Evolutionary conservation across 345 rosid genomes (phyloP), one percentile per base, ranked within the genome.

Genomic region (Gossypium sturtianum): DNA sequence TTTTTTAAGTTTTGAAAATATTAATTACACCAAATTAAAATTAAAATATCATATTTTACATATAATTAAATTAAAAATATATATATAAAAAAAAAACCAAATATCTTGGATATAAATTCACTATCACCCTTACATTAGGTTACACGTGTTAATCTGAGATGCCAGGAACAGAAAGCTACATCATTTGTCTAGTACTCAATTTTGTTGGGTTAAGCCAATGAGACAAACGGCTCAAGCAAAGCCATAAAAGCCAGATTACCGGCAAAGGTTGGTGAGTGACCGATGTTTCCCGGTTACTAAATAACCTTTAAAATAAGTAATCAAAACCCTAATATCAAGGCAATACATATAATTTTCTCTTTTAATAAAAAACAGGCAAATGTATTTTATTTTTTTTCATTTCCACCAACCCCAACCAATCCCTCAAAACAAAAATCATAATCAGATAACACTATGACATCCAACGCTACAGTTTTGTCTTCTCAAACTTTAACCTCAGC

Each of bases 231-330:
- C 62, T 60, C 57, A 20, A 34, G 29, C 47, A 7, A 59, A 75
- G 85, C 70, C 77, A 27, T 75, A 77, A 71, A 34, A 78, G 74
- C 79, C 54, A 74, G 51, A 52, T 29, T 3, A 81, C 86, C 76
- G 82, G 75, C 51, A 12, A 66, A 70, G 83, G 85, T 84, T 81
- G 86, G 82, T 84, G 79, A 74, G 76, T 74, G 72, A 85, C 85
- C 76, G 80, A 76, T 66, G 16, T 49, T 74, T 63, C 66, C 72
- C 20, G 56, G 54, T 69, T 58, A 58, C 7, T 57, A 22, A 22
- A 1, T 22, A 58, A 58, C 17, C 38, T 11, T 23, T 1, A 20
- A 58, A 54, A 17, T 23, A 58, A 58, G 29, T 22, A 20, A 57
- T 25, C 15, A 57, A 20, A 20, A 45, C 12, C 51, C 51, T 34